Percentiles rank a stretch among this genome's conserved stretches.
phyloP scores from a whole-genome alignment of 73 alveolate genomes.

The Paraurostyla sp. region DNA sequence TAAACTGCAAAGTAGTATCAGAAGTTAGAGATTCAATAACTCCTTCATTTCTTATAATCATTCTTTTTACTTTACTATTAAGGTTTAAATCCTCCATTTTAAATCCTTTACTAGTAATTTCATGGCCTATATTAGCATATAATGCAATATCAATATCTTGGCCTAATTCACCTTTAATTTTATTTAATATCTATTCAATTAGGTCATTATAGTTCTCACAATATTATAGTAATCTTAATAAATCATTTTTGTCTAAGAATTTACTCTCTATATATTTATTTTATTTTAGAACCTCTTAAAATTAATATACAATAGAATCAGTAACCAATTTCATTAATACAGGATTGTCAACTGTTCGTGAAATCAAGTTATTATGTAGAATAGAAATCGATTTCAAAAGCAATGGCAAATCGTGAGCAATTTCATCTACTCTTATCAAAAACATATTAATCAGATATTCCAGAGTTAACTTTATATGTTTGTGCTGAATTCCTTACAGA shows the following conservation, averaged over 20 bases:
- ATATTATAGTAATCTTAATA: neutral
- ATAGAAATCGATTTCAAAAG: conserved; percentile 4
- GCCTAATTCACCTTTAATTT: conserved; percentile 5
- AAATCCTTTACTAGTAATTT: neutral
- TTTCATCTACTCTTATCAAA: neutral
- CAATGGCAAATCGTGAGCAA: neutral
- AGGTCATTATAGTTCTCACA: conserved; percentile 35
- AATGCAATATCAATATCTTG: conserved; percentile 41
- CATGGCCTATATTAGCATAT: conserved; percentile 44
- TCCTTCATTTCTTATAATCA: conserved; percentile 44
- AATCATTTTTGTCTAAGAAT: conserved; percentile 11
- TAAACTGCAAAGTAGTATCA: neutral
- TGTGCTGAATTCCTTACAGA: neutral
- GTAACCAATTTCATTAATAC: neutral
- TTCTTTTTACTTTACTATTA: conserved; percentile 36
- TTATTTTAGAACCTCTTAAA: conserved; percentile 6
- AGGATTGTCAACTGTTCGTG: conserved; percentile 30
- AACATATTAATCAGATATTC: neutral
- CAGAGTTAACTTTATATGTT: neutral
- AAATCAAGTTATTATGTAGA: neutral
- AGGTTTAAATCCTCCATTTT: conserved; percentile 43
- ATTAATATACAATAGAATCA: neutral
- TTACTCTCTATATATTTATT: conserved; percentile 3
- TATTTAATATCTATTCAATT: neutral
- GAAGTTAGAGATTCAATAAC: neutral